Conservation (phyloP, 1,284 basidiomycete species). For the Vanrija sp. region DNA sequence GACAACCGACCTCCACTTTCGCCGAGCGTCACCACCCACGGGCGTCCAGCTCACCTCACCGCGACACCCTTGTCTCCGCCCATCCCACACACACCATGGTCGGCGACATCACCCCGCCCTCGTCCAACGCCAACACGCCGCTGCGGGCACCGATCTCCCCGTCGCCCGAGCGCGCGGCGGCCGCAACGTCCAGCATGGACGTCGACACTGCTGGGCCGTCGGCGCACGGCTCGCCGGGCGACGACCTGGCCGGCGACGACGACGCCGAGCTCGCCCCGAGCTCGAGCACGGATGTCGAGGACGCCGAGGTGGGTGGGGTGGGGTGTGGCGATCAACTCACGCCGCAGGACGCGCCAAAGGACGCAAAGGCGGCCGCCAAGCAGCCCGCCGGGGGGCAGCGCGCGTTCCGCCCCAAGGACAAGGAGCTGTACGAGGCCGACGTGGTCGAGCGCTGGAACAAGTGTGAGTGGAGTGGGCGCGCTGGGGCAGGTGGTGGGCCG, state of each 20-base stretch:
- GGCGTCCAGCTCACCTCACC: background rate
- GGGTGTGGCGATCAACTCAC: background rate
- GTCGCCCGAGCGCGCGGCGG: background rate
- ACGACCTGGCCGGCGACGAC: background rate
- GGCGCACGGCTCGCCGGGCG: background rate
- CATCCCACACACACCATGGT: background rate
- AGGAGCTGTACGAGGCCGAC: constrained; percentile 30
- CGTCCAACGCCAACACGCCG: constrained; percentile 29
- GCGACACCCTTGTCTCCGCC: background rate
- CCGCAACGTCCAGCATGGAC: background rate
- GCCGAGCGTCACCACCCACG: background rate
- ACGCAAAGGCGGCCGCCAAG: background rate
- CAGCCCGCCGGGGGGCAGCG: background rate
- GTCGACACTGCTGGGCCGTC: background rate
- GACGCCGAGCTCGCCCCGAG: background rate
- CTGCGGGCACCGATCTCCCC: constrained; percentile 10
- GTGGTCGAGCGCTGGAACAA: constrained; percentile 41
- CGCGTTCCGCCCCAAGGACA: constrained; percentile 2
- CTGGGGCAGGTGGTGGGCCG: too few species aligned
- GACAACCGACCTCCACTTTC: background rate
- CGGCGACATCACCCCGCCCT: constrained; percentile 23
- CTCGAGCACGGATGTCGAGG: constrained; percentile 8
- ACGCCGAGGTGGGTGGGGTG: background rate
- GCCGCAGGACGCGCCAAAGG: background rate
- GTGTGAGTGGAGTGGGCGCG: constrained; percentile 19